Conservation (phyloP, 2,329 filamentous ascomycete species). For the Pseudogymnoascus sp. region DNA sequence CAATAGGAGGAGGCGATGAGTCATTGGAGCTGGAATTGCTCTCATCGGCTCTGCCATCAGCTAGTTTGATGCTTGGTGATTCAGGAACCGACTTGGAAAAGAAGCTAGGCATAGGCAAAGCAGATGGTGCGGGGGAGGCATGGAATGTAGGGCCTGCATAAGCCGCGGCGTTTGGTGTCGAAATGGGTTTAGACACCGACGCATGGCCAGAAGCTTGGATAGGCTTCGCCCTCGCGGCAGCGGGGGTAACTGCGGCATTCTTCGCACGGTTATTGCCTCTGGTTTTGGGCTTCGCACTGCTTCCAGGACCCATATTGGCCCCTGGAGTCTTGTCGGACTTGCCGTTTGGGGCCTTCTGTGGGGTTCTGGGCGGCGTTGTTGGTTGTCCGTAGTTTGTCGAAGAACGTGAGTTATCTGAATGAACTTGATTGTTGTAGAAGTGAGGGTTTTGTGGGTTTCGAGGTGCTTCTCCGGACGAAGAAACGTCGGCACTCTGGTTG, state of each 20-base stretch:
- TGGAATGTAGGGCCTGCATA: constrained; percentile 95
- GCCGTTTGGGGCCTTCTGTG: constrained; percentile 21
- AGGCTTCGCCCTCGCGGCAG: constrained; percentile 20
- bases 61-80: constrained; percentile 42
- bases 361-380: constrained; percentile 29
- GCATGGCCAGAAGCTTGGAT: constrained; percentile 21
- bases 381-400: constrained; percentile 23
- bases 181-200: constrained; percentile 29
- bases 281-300: constrained; percentile 26
- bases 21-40: constrained; percentile 26
- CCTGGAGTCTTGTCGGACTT: constrained; percentile 17
- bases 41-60: constrained; percentile 19
- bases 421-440: constrained; percentile 35
- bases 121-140: constrained; percentile 83
- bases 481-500: constrained; percentile 23
- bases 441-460: constrained; percentile 38
- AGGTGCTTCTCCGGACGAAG: constrained; percentile 21
- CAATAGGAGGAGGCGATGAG: constrained; percentile 34
- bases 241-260: constrained; percentile 26
- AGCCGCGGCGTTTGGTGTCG: constrained; percentile 42
- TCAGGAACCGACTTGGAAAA: constrained; percentile 68
- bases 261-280: constrained; percentile 27
- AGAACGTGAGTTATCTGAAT: constrained; percentile 30
- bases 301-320: constrained; percentile 15
- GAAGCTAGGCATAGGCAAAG: constrained; percentile 86